phyloP scores from a whole-genome alignment of 1,284 basidiomycete genomes.

The Boletus smithii region DNA sequence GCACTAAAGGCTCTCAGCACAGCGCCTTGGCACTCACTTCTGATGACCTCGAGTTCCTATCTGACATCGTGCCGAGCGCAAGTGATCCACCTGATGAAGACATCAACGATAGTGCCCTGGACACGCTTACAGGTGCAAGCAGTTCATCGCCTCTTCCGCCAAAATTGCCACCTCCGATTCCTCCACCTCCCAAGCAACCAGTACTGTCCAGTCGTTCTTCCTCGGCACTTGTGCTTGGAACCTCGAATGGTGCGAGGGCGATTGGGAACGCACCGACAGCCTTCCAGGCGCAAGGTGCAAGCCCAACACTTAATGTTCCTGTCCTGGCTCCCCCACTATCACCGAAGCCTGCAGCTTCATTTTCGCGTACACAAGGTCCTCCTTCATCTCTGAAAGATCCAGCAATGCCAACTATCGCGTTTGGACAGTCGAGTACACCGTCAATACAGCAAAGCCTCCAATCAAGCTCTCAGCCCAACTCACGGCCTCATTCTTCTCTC shows the following conservation, averaged over 20 bases:
- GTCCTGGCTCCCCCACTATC: slow-evolving; percentile 20
- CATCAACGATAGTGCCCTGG: no score
- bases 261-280: no score
- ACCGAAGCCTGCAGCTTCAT: slow-evolving; percentile 5
- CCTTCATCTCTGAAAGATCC: no score
- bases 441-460: no score
- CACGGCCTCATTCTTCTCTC: slow-evolving; percentile 12
- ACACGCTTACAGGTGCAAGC: slow-evolving; percentile 40
- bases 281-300: no score
- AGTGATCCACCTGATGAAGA: slow-evolving; percentile 41
- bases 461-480: no score
- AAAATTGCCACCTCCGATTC: slow-evolving; percentile 50
- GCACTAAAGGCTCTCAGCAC: slow-evolving; percentile 41
- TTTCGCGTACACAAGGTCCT: no score
- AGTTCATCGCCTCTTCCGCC: slow-evolving; percentile 43
- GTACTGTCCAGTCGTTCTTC: no score
- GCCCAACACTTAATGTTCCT: slow-evolving; percentile 14
- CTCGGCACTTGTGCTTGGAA: slow-evolving; percentile 10
- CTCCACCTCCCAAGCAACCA: no score
- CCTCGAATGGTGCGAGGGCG: no score
- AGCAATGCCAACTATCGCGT: no score
- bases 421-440: no score
- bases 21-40: slow-evolving; percentile 61
- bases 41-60: slow-evolving; percentile 72
- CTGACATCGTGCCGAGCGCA: slow-evolving; percentile 63